Evolutionary conservation across 176 grass and related monocot genomes (phyloP), one percentile per base, ranked within the genome.

Genomic region (Triticum urartu): DNA sequence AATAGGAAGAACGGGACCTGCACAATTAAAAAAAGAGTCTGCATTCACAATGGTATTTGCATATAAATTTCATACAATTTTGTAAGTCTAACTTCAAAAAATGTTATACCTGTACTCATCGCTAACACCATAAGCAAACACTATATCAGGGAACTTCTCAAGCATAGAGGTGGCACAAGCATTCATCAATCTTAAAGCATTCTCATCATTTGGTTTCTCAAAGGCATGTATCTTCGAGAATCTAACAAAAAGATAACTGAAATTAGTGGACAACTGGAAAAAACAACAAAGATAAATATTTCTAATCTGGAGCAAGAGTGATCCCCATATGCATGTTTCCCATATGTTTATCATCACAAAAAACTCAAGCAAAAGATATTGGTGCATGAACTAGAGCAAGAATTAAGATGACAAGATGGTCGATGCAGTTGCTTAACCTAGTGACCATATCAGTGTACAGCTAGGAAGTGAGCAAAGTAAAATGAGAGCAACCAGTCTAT

Each of bases 101-200:
- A 69, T 67, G 80, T 0, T 30, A 21, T 91, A 94, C 96, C 93
- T 98, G 80, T 95, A 98, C 75, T 98, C 96, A 72, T 95, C 91
- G 84, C 93, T 95, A 61, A 94, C 96, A 78, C 96, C 96, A 85
- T 98, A 98, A 71, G 95, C 93, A 89, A 95, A 98, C 40, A 94
- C 89, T 84, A 94, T 94, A 48, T 95, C 91, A 92, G 88, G 72
- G 26, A 98, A 98, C 30, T 92, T 89, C 30, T 92, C 84, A 0
- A 98, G 89, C 93, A 94, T 84, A 32, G 88, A 90, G 63, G 87
- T 84, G 30, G 95, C 90, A 84, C 95, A 98, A 12, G 67, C 73
- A 17, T 77, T 77, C 73, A 77, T 77, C 47, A 77, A 77, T 33
- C 47, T 77, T 56, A 77, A 54, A 77, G 73, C 73, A 18, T 15